These are phyloP conservation scores for Pseudopithomyces chartarum DNA, from an alignment of 2,329 filamentous ascomycete genomes.

Conservation along the genomic window DNA sequence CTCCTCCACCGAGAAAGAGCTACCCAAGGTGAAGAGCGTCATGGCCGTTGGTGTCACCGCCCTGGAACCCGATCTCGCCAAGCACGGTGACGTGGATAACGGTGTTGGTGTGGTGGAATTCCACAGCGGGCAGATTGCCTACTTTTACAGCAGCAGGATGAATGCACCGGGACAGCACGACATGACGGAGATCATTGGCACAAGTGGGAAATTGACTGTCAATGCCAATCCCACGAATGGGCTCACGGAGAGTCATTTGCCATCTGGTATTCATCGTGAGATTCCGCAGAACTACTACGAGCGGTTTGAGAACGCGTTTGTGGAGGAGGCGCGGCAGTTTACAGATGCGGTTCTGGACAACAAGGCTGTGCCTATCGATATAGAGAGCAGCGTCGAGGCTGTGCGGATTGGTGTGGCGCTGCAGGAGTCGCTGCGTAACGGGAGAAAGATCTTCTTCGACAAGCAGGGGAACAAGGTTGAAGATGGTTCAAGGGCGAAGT, in stretches of 20 bases:
- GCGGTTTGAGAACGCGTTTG: conserved; percentile 66
- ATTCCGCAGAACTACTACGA: conserved; percentile 68
- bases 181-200: conserved; percentile 70
- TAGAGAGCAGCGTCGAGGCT: conserved; percentile 62
- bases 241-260: conserved; percentile 61
- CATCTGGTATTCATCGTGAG: conserved; percentile 61
- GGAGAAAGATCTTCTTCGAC: conserved; percentile 60
- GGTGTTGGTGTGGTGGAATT: conserved; percentile 70
- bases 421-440: conserved; percentile 50
- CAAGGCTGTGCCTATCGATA: conserved; percentile 59
- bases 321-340: conserved; percentile 68
- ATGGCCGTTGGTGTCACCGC: conserved; percentile 63
- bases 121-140: conserved; percentile 65
- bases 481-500: conserved; percentile 34
- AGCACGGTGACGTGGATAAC: conserved; percentile 66
- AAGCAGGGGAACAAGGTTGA: conserved; percentile 56
- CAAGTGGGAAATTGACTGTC: conserved; percentile 65
- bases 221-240: conserved; percentile 63
- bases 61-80: conserved; percentile 61
- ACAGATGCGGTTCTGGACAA: conserved; percentile 63
- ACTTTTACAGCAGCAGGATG: conserved; percentile 68
- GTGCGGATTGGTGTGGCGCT: conserved; percentile 63
- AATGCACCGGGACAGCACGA: conserved; percentile 72
- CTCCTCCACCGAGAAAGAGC: conserved; percentile 23
- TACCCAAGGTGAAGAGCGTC: conserved; percentile 59